These are phyloP conservation scores for Canna indica DNA, from an alignment of 176 grass and related monocot species.

Conservation along the genomic window DNA sequence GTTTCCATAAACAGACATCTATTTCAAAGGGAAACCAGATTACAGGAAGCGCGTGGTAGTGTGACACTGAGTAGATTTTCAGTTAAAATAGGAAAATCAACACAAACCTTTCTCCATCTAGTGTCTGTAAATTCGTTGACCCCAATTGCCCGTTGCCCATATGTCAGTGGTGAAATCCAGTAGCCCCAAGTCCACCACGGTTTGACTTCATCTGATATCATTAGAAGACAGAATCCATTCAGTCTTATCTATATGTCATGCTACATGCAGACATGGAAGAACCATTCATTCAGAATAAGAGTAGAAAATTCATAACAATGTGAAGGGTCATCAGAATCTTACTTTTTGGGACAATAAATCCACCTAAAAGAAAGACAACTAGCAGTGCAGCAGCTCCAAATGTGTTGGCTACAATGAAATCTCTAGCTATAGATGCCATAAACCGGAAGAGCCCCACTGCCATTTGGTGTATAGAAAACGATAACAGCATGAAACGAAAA, in stretches of 20 bases:
- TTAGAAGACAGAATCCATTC: not conserved
- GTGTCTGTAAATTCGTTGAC: slow-evolving; percentile 58
- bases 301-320: not conserved
- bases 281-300: too few relatives aligned
- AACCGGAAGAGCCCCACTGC: slow-evolving; percentile 64
- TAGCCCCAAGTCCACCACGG: slow-evolving; percentile 67
- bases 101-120: slow-evolving; percentile 44
- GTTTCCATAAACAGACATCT: slow-evolving; percentile 26
- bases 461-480: slow-evolving; percentile 77
- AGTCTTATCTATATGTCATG: too few relatives aligned
- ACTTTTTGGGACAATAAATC: slow-evolving; percentile 73
- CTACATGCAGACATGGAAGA: too few relatives aligned
- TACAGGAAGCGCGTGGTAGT: not conserved
- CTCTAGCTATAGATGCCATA: slow-evolving; percentile 61
- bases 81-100: not conserved
- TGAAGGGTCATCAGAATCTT: not conserved
- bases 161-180: slow-evolving; percentile 63
- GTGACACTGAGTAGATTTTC: not conserved
- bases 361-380: slow-evolving; percentile 52
- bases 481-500: slow-evolving; percentile 55
- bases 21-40: slow-evolving; percentile 6
- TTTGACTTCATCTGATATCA: slow-evolving; percentile 31
- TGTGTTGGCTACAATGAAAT: slow-evolving; percentile 53
- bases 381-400: slow-evolving; percentile 52
- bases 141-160: slow-evolving; percentile 60